A percentile compares a stretch with the other conserved stretches of the same genome.
Conservation (phyloP, 2,329 filamentous ascomycete species). For the Teratosphaeria gauchensis region DNA sequence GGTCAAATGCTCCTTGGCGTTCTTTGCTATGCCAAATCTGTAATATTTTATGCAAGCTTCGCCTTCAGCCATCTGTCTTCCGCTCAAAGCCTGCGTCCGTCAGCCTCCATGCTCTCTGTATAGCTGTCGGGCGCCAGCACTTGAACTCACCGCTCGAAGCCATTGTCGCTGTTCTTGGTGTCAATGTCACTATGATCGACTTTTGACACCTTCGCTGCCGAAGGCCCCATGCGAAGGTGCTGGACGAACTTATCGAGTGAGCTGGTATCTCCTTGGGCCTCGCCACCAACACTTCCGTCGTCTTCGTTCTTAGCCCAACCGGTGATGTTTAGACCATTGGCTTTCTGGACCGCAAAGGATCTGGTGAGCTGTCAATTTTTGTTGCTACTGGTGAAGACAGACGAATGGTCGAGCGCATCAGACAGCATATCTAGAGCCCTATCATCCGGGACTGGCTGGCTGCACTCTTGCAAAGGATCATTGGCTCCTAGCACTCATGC, state of each 20-base stretch:
- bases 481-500: not conserved
- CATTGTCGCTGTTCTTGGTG: constrained; percentile 55
- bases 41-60: no score
- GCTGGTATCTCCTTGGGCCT: constrained; percentile 67
- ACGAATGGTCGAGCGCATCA: not conserved
- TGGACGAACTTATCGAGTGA: constrained; percentile 60
- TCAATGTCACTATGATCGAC: constrained; percentile 61
- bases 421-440: not conserved
- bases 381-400: not conserved
- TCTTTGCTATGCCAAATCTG: no score
- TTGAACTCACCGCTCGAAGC: constrained; percentile 41
- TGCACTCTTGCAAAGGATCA: not conserved
- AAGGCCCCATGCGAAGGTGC: constrained; percentile 65
- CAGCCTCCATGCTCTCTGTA: not conserved
- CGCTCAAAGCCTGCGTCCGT: not conserved
- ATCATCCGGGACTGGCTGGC: no score
- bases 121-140: not conserved
- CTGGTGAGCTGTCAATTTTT: constrained; percentile 12
- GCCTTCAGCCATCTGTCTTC: not conserved
- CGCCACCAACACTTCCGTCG: constrained; percentile 58
- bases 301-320: constrained; percentile 38
- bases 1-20: no score
- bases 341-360: constrained; percentile 35
- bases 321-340: constrained; percentile 34
- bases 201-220: constrained; percentile 60